These are phyloP conservation scores for Dimargaris xerosporica DNA, from an alignment of 192 early-diverging fungal species.

Conservation along the genomic window DNA sequence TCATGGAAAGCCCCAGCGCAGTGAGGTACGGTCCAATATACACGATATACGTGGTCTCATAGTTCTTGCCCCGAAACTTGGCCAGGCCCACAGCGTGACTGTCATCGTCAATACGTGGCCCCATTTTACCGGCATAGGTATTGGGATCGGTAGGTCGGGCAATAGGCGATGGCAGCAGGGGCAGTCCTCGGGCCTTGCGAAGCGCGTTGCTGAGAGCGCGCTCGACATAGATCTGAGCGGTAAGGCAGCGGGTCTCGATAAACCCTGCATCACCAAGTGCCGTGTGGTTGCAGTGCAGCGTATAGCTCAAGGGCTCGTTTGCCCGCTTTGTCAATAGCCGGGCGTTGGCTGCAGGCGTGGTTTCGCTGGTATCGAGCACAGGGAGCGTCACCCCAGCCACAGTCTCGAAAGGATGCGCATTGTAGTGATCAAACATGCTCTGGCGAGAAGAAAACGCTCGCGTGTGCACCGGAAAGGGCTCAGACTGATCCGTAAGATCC, in stretches of 20 bases:
- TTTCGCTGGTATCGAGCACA: neutral
- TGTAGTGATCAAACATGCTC: neutral
- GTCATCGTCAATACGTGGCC: neutral
- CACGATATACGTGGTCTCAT: neutral
- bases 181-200: neutral
- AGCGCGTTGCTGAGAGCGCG: neutral
- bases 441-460: neutral
- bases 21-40: neutral
- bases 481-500: neutral
- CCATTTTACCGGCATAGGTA: neutral
- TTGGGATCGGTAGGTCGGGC: neutral
- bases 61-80: neutral
- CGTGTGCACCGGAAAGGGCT: neutral
- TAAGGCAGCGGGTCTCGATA: neutral
- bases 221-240: conserved; percentile 6
- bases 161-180: neutral
- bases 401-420: neutral
- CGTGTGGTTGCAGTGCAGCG: conserved; percentile 5
- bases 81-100: neutral
- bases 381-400: neutral
- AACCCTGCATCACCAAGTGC: neutral
- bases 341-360: neutral
- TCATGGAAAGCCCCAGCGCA: neutral
- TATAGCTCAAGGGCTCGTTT: neutral
- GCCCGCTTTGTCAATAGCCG: neutral